Conservation (phyloP, 31 red algal genomes). For the Endocladia muricata region DNA sequence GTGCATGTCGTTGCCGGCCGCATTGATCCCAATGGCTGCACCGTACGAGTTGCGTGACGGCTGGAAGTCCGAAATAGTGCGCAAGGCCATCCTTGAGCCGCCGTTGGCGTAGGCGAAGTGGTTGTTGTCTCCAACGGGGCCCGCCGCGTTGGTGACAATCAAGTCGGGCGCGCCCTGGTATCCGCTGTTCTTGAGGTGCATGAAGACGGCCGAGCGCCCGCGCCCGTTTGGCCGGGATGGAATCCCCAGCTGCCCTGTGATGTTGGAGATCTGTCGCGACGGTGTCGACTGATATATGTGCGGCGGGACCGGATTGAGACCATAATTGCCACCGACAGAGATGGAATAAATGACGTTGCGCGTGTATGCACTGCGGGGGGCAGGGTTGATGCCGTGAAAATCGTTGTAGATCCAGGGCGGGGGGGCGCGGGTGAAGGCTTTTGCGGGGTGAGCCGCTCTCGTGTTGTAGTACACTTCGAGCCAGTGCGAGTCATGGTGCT, state of each 20-base stretch:
- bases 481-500: slow-evolving; percentile 41
- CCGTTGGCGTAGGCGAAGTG: not conserved
- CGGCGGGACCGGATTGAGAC: slow-evolving; percentile 5
- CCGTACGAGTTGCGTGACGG: not conserved
- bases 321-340: slow-evolving; percentile 32
- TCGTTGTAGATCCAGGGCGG: slow-evolving; percentile 19
- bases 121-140: no score
- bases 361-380: slow-evolving; percentile 9
- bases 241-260: not conserved
- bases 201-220: slow-evolving; percentile 12
- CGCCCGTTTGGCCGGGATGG: slow-evolving; percentile 8
- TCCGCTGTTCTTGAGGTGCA: not conserved
- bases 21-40: slow-evolving; percentile 30
- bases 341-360: slow-evolving; percentile 20
- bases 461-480: slow-evolving; percentile 40
- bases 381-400: slow-evolving; percentile 24
- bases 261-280: not conserved
- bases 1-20: slow-evolving; percentile 19
- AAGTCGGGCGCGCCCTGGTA: slow-evolving; percentile 13
- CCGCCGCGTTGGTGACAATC: slow-evolving; percentile 27
- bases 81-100: not conserved
- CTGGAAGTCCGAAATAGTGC: not conserved
- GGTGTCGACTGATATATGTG: slow-evolving; percentile 23
- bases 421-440: slow-evolving; percentile 23
- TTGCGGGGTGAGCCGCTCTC: slow-evolving; percentile 17